Percentiles rank a stretch among this genome's conserved stretches.
Evolutionary conservation across 2,329 filamentous ascomycete genomes (phyloP).

Genomic region (Cordyceps fumosorosea): DNA sequence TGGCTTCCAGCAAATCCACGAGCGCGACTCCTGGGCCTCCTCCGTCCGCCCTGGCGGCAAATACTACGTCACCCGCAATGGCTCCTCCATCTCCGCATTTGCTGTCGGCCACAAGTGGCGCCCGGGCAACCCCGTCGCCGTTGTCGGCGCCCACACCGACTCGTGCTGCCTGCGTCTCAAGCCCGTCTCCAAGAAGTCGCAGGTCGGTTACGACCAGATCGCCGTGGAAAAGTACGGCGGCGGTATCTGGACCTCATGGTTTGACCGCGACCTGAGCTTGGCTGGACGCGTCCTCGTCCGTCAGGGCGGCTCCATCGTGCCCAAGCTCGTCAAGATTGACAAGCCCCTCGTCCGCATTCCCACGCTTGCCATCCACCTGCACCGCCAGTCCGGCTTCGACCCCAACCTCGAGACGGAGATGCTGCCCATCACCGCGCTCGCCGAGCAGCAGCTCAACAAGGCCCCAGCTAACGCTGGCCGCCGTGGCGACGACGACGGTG

Average conservation of each 20-base stretch:
- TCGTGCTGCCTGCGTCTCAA: constrained; percentile 89
- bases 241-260: constrained; percentile 97
- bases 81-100: constrained; percentile 87
- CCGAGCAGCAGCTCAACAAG: constrained; percentile 81
- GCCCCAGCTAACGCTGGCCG: constrained; percentile 41
- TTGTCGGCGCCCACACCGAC: constrained; percentile 95
- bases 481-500: constrained; percentile 32
- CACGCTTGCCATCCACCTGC: constrained; percentile 88
- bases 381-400: constrained; percentile 76
- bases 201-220: constrained; percentile 84
- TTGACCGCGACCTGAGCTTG: constrained; percentile 87
- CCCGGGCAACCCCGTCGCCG: constrained; percentile 82
- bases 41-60: constrained; percentile 79
- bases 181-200: constrained; percentile 83
- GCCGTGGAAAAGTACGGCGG: constrained; percentile 96
- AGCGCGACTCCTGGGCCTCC: constrained; percentile 82
- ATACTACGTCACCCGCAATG: constrained; percentile 93
- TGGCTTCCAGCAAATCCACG: constrained; percentile 82
- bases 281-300: constrained; percentile 83
- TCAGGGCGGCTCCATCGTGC: constrained; percentile 64
- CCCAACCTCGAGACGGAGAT: constrained; percentile 98
- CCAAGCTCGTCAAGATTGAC: constrained; percentile 85
- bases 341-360: constrained; percentile 87
- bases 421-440: constrained; percentile 85
- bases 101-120: constrained; percentile 87